Conservation (phyloP, 257 asterid species). For the Linderniella brevidens region DNA sequence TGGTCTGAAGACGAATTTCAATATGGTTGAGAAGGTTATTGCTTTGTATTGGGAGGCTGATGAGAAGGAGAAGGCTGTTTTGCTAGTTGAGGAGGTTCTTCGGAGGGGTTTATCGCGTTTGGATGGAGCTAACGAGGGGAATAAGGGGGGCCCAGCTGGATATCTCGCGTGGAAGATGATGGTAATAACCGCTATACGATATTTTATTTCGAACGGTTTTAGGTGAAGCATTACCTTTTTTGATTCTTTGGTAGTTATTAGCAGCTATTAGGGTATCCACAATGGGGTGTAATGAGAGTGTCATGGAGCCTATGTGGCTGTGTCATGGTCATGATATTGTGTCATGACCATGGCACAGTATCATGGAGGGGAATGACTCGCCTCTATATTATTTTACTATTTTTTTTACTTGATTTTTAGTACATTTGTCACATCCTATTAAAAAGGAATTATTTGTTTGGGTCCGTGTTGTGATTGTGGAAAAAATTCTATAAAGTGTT, state of each 20-base stretch:
- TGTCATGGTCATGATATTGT: too few species aligned
- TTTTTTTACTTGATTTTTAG: too few species aligned
- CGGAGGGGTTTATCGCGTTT: constrained; percentile 40
- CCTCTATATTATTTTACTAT: too few species aligned
- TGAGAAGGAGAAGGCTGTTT: constrained; percentile 37
- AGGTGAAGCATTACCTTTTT: background rate
- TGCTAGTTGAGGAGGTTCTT: constrained; percentile 70
- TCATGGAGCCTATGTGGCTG: too few species aligned
- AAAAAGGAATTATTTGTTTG: too few species aligned
- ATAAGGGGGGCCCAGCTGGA: constrained; percentile 78
- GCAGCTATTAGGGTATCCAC: too few species aligned
- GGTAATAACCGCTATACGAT: constrained; percentile 25
- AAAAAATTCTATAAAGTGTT: too few species aligned
- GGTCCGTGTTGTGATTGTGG: too few species aligned
- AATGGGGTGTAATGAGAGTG: too few species aligned
- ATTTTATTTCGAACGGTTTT: constrained; percentile 4
- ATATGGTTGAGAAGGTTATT: constrained; percentile 86
- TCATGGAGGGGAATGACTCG: too few species aligned
- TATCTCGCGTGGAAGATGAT: constrained; percentile 98
- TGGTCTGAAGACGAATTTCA: constrained; percentile 64
- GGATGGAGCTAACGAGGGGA: constrained; percentile 31
- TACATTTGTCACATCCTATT: too few species aligned
- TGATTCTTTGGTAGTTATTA: background rate
- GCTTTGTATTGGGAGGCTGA: constrained; percentile 81
- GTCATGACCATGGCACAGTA: too few species aligned